Evolutionary conservation across 306 rosid species (phyloP).

Genomic region (Gleditsia sinensis): DNA sequence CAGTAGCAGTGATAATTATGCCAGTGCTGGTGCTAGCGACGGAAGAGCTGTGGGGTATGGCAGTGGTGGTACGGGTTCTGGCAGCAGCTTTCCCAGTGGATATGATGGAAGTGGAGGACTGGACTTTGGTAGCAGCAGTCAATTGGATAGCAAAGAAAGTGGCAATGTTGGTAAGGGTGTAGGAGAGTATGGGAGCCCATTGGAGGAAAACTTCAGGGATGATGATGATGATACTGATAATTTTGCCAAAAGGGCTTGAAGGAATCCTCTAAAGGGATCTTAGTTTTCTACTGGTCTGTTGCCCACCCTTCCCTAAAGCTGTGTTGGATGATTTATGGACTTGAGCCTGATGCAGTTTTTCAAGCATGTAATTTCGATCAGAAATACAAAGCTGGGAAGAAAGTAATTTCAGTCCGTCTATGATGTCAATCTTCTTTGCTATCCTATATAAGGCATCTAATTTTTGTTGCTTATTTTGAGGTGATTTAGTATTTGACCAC

Average conservation of each 20-base stretch:
- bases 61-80: constrained; percentile 16
- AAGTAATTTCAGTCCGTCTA: constrained; percentile 7
- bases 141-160: constrained; percentile 36
- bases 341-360: constrained; percentile 24
- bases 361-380: constrained; percentile 32
- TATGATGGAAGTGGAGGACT: constrained; percentile 30
- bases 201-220: constrained; percentile 54
- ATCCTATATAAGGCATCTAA: not conserved
- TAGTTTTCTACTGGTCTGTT: constrained; percentile 29
- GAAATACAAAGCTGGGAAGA: constrained; percentile 25
- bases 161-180: constrained; percentile 22
- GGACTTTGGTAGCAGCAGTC: constrained; percentile 41
- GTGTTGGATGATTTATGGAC: constrained; percentile 16
- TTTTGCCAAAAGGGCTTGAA: constrained; percentile 77
- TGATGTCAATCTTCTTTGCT: constrained; percentile 6
- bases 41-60: constrained; percentile 27
- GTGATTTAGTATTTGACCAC: constrained; percentile 30
- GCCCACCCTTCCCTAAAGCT: constrained; percentile 9
- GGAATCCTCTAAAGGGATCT: constrained; percentile 4
- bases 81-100: constrained; percentile 27
- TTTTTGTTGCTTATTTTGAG: constrained; percentile 30
- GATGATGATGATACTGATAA: constrained; percentile 44
- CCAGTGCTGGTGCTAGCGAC: constrained; percentile 16
- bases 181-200: constrained; percentile 38
- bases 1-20: constrained; percentile 14